A percentile compares a stretch with the other conserved stretches of the same genome.
phyloP scores from a whole-genome alignment of 2,329 filamentous ascomycete species.

The Esteya vermicola region DNA sequence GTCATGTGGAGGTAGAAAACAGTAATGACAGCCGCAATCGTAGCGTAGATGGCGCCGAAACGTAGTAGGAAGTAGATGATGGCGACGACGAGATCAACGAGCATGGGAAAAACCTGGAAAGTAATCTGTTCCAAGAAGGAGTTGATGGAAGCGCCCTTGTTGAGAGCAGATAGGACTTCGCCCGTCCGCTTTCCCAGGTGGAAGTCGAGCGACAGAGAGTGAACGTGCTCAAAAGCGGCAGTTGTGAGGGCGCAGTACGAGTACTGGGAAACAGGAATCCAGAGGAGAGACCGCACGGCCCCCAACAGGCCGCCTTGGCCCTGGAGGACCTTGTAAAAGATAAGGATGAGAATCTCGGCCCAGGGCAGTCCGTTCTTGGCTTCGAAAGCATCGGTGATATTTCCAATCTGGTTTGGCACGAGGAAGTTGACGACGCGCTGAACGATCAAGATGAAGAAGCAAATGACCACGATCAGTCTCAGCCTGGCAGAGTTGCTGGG shows the following conservation, averaged over 20 bases:
- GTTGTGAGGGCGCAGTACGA: constrained; percentile 90
- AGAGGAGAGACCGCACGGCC: constrained; percentile 67
- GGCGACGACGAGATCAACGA: constrained; percentile 76
- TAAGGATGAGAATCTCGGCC: constrained; percentile 60
- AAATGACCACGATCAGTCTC: constrained; percentile 66
- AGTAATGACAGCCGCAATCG: constrained; percentile 79
- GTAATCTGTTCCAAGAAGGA: constrained; percentile 93
- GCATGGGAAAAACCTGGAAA: constrained; percentile 89
- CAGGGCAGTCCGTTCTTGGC: constrained; percentile 44
- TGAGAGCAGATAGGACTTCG: constrained; percentile 86
- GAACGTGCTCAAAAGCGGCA: constrained; percentile 93
- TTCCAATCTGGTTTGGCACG: constrained; percentile 69
- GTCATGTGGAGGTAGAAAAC: constrained; percentile 96
- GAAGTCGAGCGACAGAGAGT: constrained; percentile 88
- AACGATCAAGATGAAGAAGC: constrained; percentile 64
- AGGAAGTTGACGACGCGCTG: constrained; percentile 78
- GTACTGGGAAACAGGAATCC: constrained; percentile 95
- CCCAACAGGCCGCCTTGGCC: constrained; percentile 80
- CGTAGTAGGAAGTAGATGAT: constrained; percentile 64
- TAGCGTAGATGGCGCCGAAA: constrained; percentile 81
- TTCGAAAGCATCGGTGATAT: constrained; percentile 62
- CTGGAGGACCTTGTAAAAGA: constrained; percentile 68
- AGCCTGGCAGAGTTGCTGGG: constrained; percentile 63
- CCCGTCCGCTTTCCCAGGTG: constrained; percentile 94
- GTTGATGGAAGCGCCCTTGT: constrained; percentile 93